Base-by-base conservation (phyloP, 2,329 filamentous ascomycete genomes). In the Colletotrichum musae region DNA sequence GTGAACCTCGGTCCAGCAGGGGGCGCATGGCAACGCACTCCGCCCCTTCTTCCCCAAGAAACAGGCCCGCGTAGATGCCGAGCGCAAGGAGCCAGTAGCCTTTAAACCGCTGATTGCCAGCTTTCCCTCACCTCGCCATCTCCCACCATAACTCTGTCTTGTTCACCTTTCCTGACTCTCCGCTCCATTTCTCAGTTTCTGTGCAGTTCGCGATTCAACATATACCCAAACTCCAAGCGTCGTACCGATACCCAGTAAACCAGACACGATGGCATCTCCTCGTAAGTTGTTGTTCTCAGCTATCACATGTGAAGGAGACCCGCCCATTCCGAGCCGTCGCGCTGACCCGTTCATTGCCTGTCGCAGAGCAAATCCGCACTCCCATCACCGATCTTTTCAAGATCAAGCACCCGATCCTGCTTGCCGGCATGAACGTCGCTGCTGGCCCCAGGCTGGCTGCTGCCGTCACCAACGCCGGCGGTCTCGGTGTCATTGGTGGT, bases 371-470 rank as follows among this genome's bases (percentile, higher is more conserved):
- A 86, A 92, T 99, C 82, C 93, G 93, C 78, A 99, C 96, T 62
- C 91, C 93, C 74, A 87, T 95, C 77, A 99, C 96, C 75, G 95
- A 98, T 89, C 93, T 98, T 73, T 93, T 99, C 84, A 93, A 94
- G 87, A 98, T 99, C 89, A 94, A 97, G 82, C 96, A 99, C 85
- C 96, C 96, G 68, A 87, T 99, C 79, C 86, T 99, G 78, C 91
- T 99, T 72, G 96, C 96, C 76, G 96, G 96, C 81, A 99, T 99
- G 96, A 98, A 99, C 88, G 96, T 98, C 72, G 96, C 96, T 66
- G 96, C 96, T 70, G 96, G 96, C 58, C 96, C 96, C 64, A 97
- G 94, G 88, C 91, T 99, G 78, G 96, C 96, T 61, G 96, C 96
- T 41, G 96, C 96, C 50, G 96, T 99, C 76, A 97, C 95, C 75